Conservation (phyloP, 2,329 filamentous ascomycete species). For the Stemphylium lycopersici region DNA sequence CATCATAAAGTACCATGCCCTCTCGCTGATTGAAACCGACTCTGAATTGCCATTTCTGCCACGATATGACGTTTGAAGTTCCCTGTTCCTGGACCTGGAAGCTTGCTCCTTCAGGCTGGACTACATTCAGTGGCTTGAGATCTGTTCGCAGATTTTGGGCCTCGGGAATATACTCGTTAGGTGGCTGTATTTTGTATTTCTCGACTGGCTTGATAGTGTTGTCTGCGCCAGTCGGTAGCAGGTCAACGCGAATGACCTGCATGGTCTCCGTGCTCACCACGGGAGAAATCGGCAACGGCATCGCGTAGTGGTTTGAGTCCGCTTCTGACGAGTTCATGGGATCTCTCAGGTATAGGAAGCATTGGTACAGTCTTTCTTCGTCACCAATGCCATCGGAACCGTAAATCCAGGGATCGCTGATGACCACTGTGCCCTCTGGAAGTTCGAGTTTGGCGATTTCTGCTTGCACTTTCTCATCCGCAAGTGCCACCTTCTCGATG, state of each 20-base stretch:
- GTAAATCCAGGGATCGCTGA: conserved; percentile 74
- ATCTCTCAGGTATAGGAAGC: conserved; percentile 71
- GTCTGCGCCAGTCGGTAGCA: conserved; percentile 70
- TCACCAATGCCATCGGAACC: conserved; percentile 58
- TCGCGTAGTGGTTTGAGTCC: conserved; percentile 73
- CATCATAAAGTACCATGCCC: conserved; percentile 71
- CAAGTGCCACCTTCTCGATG: conserved; percentile 63
- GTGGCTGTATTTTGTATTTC: conserved; percentile 64
- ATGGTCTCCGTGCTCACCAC: conserved; percentile 68
- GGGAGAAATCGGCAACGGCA: conserved; percentile 70
- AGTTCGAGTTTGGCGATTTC: conserved; percentile 66
- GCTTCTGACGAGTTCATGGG: conserved; percentile 63
- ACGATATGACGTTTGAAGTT: conserved; percentile 62
- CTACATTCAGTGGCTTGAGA: conserved; percentile 67
- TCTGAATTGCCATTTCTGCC: conserved; percentile 76
- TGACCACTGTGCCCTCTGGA: conserved; percentile 62
- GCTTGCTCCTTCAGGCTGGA: conserved; percentile 69
- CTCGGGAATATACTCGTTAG: conserved; percentile 71
- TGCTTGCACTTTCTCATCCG: conserved; percentile 62
- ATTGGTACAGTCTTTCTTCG: conserved; percentile 62
- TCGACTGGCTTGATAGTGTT: conserved; percentile 61
- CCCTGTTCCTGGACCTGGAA: conserved; percentile 61
- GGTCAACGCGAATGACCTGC: conserved; percentile 72
- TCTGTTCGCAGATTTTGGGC: conserved; percentile 65
- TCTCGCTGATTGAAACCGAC: conserved; percentile 73